phyloP scores from a whole-genome alignment of 2,329 filamentous ascomycete genomes.

The Xylariaceae sp. region DNA sequence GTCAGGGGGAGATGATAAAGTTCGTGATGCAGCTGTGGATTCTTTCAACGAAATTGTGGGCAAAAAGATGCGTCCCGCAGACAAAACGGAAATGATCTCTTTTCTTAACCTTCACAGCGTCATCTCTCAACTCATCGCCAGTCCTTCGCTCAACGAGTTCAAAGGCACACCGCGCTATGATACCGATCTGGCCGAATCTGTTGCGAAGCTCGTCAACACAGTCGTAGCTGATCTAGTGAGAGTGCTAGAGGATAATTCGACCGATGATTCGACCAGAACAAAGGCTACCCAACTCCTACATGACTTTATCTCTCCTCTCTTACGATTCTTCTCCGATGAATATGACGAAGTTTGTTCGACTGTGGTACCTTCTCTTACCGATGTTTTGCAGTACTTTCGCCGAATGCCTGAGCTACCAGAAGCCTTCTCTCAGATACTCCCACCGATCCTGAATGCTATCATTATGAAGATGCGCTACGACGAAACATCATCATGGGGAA shows the following conservation, averaged over 20 bases:
- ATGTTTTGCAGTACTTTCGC: conserved; percentile 85
- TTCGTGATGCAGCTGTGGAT: conserved; percentile 87
- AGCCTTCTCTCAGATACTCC: conserved; percentile 76
- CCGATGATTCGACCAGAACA: conserved; percentile 60
- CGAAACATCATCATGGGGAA: conserved; percentile 88
- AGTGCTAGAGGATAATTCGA: conserved; percentile 66
- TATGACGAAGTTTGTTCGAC: conserved; percentile 98
- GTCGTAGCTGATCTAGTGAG: conserved; percentile 82
- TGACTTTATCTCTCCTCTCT: conserved; percentile 77
- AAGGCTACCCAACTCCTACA: conserved; percentile 80
- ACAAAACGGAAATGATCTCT: conserved; percentile 90
- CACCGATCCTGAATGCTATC: conserved; percentile 85
- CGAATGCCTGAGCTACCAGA: conserved; percentile 70
- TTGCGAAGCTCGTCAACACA: conserved; percentile 93
- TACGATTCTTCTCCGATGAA: conserved; percentile 95
- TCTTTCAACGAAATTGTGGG: conserved; percentile 92
- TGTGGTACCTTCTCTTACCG: conserved; percentile 88
- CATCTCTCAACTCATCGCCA: conserved; percentile 78
- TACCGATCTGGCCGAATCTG: conserved; percentile 88
- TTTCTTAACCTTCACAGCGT: conserved; percentile 87
- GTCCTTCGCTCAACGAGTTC: conserved; percentile 73
- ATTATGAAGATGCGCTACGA: conserved; percentile 97
- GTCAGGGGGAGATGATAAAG: conserved; percentile 65
- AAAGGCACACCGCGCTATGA: conserved; percentile 85
- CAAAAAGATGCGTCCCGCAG: conserved; percentile 93